These are phyloP conservation scores for Crithidia thermophila DNA, from an alignment of 208 protist species.

Conservation along the genomic window DNA sequence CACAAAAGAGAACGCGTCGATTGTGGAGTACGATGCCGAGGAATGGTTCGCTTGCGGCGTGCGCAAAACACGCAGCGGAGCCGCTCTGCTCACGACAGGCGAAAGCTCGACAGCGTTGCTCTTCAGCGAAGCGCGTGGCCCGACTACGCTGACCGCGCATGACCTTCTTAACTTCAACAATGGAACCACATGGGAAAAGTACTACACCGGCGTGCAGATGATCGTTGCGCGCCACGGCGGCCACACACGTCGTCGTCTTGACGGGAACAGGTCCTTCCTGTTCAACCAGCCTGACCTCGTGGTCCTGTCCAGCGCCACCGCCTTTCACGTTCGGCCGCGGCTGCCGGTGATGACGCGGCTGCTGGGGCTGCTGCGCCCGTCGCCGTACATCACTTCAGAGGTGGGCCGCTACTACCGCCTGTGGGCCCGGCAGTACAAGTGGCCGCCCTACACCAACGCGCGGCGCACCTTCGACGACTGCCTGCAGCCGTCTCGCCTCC, in stretches of 20 bases:
- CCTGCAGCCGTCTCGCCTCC: slow-evolving; percentile 18
- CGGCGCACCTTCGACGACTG: slow-evolving; percentile 3
- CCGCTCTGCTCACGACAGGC: background rate
- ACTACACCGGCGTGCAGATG: background rate
- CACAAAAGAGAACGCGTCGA: background rate
- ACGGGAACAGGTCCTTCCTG: background rate
- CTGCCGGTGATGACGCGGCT: slow-evolving; percentile 20
- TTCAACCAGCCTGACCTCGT: background rate
- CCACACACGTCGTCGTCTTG: background rate
- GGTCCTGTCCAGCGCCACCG: slow-evolving; percentile 20
- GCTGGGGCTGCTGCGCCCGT: slow-evolving; percentile 22
- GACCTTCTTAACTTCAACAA: background rate
- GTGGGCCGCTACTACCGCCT: slow-evolving; percentile 23
- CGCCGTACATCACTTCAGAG: slow-evolving; percentile 13
- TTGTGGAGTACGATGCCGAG: slow-evolving; percentile 7
- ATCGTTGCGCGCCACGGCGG: background rate
- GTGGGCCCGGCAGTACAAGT: slow-evolving; percentile 9
- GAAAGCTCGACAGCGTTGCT: background rate
- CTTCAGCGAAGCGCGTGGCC: background rate
- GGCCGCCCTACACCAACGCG: slow-evolving; percentile 9
- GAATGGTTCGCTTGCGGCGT: slow-evolving; percentile 20
- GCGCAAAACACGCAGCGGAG: background rate
- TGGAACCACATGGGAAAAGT: slow-evolving; percentile 8
- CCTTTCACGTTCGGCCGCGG: slow-evolving; percentile 17
- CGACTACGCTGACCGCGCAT: too few species aligned